Evolutionary conservation across 345 rosid species (phyloP), one percentile per base, ranked within the genome.

Genomic region (Mangifera indica): DNA sequence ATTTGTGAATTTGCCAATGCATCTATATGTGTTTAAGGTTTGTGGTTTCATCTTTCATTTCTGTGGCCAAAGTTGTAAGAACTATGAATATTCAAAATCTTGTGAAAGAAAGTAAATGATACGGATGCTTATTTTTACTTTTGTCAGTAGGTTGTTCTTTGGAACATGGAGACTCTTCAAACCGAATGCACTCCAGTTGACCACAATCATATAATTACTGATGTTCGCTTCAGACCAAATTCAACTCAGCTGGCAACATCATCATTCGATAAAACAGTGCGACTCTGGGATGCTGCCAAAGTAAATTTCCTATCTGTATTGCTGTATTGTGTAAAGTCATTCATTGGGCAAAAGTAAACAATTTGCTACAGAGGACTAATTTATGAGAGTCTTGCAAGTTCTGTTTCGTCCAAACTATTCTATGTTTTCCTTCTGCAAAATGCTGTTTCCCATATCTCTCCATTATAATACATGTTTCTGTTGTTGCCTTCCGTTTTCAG

Each of bases 181-280:
- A 86, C 91, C 62, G 93, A 92, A 66, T 72, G 85, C 85, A 79
- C 85, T 45, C 79, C 77, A 0, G 97, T 89, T 40, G 98, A 95
- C 14, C 98, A 95, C 78, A 71, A 66, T 74, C 83, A 82, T 66
- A 87, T 92, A 75, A 87, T 92, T 44, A 92, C 97, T 61, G 98
- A 94, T 87, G 93, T 92, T 76, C 85, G 97, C 69, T 94, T 94
- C 85, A 85, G 91, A 73, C 96, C 93, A 70, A 92, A 87, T 85
- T 84, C 96, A 57, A 90, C 95, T 63, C 97, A 89, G 81, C 83
- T 94, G 74, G 98, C 93, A 56, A 94, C 98, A 22, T 89, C 98
- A 59, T 94, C 98, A 12, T 94, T 92, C 56, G 98, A 94, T 81
- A 84, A 76, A 64, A 88, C 86, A 57, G 79, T 94, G 62, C 88